Evolutionary conservation across 495 filamentous ascomycete species (phyloP).

Genomic region (Penicillium pancosmium): DNA sequence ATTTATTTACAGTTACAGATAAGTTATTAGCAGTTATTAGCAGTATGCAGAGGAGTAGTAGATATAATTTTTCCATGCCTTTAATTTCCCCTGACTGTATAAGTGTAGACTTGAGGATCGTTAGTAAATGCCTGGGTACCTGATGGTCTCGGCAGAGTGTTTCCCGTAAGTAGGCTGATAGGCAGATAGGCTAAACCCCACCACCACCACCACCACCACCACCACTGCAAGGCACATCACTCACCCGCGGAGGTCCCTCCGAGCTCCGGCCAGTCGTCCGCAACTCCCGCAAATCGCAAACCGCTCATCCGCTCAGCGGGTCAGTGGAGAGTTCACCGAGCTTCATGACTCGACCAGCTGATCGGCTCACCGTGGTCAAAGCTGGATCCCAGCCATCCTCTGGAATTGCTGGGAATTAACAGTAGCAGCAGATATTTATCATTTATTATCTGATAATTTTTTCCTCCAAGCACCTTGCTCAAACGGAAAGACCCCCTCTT

Average conservation of each 20-base stretch:
- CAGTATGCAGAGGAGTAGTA: too few relatives aligned
- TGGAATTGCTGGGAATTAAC: background rate
- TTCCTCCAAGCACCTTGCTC: background rate
- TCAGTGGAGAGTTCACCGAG: slow-evolving; percentile 15
- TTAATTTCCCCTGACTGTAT: too few relatives aligned
- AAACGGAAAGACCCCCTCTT: background rate
- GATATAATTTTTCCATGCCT: too few relatives aligned
- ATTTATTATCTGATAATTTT: background rate
- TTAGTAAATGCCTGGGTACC: too few relatives aligned
- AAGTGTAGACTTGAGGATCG: too few relatives aligned
- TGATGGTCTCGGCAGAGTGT: slow-evolving; percentile 21
- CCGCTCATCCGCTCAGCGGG: slow-evolving; percentile 17
- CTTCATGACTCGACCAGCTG: slow-evolving; percentile 1
- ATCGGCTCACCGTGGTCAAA: background rate
- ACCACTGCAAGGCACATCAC: background rate
- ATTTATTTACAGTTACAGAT: too few relatives aligned
- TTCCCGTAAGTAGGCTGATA: slow-evolving; percentile 9
- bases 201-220: background rate
- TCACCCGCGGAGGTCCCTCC: slow-evolving; percentile 12
- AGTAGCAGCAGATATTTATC: background rate
- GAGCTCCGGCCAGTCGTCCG: slow-evolving; percentile 25
- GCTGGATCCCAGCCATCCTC: background rate
- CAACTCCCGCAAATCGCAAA: slow-evolving; percentile 25
- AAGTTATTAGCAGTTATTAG: too few relatives aligned
- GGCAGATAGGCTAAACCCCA: background rate